A percentile compares a stretch with the other conserved stretches of the same genome.
phyloP scores from a whole-genome alignment of 2,329 filamentous ascomycete species.

The Diaporthe australafricana region DNA sequence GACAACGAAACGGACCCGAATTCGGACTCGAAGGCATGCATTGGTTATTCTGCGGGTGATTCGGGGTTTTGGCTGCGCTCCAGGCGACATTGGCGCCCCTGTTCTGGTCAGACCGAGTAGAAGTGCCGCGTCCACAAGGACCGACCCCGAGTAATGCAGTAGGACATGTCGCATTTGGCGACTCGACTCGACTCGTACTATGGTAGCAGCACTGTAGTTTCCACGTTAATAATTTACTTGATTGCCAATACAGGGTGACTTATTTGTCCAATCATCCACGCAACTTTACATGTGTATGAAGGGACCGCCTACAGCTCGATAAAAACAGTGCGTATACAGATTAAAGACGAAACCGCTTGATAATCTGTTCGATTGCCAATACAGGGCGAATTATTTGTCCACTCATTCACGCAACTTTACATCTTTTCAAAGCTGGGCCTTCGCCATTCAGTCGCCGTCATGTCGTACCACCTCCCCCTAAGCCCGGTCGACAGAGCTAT shows the following conservation, averaged over 20 bases:
- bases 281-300: not conserved
- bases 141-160: not conserved
- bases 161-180: too few species aligned
- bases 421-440: not conserved
- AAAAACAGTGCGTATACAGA: too few species aligned
- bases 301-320: too few species aligned
- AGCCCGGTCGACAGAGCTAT: slow-evolving; percentile 29
- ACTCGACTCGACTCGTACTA: too few species aligned
- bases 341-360: too few species aligned
- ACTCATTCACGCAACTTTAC: not conserved
- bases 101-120: not conserved
- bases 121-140: not conserved
- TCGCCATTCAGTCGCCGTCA: not conserved
- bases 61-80: not conserved
- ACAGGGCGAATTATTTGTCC: not conserved
- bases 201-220: too few species aligned
- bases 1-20: not conserved
- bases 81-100: not conserved
- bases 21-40: not conserved
- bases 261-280: not conserved
- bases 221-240: too few species aligned
- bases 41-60: not conserved
- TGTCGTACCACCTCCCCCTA: slow-evolving; percentile 30
- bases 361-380: not conserved
- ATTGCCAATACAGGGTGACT: not conserved